Evolutionary conservation across 805 yeast genomes (phyloP).

Genomic region (Saturnispora saitoi): DNA sequence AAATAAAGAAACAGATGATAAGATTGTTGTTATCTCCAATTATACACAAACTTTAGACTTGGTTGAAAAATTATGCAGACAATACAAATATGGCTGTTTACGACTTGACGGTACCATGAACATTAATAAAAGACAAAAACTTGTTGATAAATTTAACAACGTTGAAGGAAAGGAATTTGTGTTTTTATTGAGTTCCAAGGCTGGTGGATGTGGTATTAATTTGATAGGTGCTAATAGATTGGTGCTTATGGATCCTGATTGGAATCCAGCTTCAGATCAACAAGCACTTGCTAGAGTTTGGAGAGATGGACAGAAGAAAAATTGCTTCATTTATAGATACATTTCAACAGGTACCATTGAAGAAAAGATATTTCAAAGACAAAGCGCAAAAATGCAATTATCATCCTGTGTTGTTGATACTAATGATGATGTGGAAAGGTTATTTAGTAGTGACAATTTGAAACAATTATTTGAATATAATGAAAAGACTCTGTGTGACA

Average conservation of each 20-base stretch:
- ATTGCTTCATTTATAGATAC: conserved; percentile 89
- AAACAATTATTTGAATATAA: conserved; percentile 67
- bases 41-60: conserved; percentile 91
- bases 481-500: conserved; percentile 66
- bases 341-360: conserved; percentile 93
- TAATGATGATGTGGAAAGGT: conserved; percentile 86
- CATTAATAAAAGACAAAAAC: conserved; percentile 83
- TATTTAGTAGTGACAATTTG: conserved; percentile 76
- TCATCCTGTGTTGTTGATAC: conserved; percentile 97
- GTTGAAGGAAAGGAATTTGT: conserved; percentile 85
- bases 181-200: conserved; percentile 84
- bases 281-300: conserved; percentile 97
- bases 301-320: conserved; percentile 98
- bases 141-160: conserved; percentile 82
- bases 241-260: conserved; percentile 80
- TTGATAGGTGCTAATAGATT: conserved; percentile 92
- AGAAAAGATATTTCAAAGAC: conserved; percentile 93
- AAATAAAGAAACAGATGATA: conserved; percentile 77
- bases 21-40: conserved; percentile 88
- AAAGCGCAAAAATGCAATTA: conserved; percentile 84
- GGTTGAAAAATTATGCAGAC: conserved; percentile 78
- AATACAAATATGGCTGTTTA: conserved; percentile 62
- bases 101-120: conserved; percentile 90
- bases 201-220: conserved; percentile 98
- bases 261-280: conserved; percentile 99